phyloP scores from a whole-genome alignment of 1,284 basidiomycete genomes.

The Pisolithus thermaeus region DNA sequence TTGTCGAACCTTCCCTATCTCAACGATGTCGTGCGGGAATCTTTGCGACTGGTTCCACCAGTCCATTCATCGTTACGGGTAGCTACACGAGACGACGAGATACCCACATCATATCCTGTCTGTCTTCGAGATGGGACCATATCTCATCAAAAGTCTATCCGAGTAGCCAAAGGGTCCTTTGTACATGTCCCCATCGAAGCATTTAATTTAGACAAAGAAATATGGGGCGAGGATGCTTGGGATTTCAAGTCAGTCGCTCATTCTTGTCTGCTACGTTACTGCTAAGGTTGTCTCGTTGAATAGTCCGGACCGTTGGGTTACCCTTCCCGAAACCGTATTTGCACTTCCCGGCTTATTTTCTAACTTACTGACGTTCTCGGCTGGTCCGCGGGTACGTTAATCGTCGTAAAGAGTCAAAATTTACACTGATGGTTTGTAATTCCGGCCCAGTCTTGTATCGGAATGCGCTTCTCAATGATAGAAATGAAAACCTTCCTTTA shows the following conservation, averaged over 20 bases:
- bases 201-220: conserved; percentile 64
- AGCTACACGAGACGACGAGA: conserved; percentile 65
- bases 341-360: conserved; percentile 64
- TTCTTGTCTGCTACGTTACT: background rate
- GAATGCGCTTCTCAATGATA: conserved; percentile 70
- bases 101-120: conserved; percentile 68
- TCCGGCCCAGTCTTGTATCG: conserved; percentile 62
- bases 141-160: conserved; percentile 37
- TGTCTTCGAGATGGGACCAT: conserved; percentile 45
- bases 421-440: background rate
- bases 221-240: conserved; percentile 77
- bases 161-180: conserved; percentile 59
- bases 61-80: conserved; percentile 76
- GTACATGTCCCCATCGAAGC: conserved; percentile 74
- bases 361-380: conserved; percentile 69
- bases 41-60: conserved; percentile 69
- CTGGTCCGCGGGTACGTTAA: conserved; percentile 63
- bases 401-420: background rate
- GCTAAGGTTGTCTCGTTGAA: conserved; percentile 1
- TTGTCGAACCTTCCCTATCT: conserved; percentile 67
- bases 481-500: conserved; percentile 76
- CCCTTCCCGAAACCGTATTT: conserved; percentile 56
- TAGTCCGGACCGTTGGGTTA: conserved; percentile 76
- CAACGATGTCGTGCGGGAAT: conserved; percentile 72
- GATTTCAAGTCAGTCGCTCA: conserved; percentile 55